Evolutionary conservation across 1,139 yeast species (phyloP).

Genomic region (Kurtzmaniella quercitrusa): DNA sequence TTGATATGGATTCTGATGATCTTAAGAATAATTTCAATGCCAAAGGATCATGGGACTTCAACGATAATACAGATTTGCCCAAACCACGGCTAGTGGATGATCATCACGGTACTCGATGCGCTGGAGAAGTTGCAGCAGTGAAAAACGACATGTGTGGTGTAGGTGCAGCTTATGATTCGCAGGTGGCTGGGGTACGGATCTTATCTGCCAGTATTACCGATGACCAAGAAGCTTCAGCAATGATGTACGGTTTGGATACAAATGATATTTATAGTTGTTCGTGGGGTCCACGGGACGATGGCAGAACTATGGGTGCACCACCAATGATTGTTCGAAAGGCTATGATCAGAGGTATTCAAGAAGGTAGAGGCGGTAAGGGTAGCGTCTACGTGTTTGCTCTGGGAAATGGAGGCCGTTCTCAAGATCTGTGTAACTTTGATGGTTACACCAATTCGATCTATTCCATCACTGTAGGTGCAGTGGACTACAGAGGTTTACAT

Average conservation of each 20-base stretch:
- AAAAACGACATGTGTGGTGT: constrained; percentile 88
- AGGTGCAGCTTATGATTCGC: constrained; percentile 86
- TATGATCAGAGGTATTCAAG: constrained; percentile 74
- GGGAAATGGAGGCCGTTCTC: constrained; percentile 84
- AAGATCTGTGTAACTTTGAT: constrained; percentile 93
- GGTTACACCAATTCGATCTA: constrained; percentile 96
- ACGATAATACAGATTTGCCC: constrained; percentile 71
- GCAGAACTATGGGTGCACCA: constrained; percentile 81
- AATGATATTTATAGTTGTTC: constrained; percentile 96
- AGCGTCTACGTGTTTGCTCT: constrained; percentile 92
- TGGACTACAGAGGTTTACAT: constrained; percentile 79
- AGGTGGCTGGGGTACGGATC: constrained; percentile 88
- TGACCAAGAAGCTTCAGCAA: constrained; percentile 88
- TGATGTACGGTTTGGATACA: constrained; percentile 71
- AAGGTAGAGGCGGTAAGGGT: constrained; percentile 82
- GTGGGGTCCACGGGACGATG: constrained; percentile 99
- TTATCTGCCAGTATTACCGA: constrained; percentile 75
- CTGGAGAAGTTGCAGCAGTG: constrained; percentile 94
- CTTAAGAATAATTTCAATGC: constrained; percentile 65
- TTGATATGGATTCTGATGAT: constrained; percentile 77
- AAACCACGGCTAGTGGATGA: constrained; percentile 80
- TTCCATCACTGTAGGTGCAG: constrained; percentile 93
- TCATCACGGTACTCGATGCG: constrained; percentile 96
- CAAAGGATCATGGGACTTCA: constrained; percentile 88
- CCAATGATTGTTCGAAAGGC: constrained; percentile 76